Evolutionary conservation across 2,329 filamentous ascomycete genomes (phyloP).

Genomic region (Dichotomopilus funicola): DNA sequence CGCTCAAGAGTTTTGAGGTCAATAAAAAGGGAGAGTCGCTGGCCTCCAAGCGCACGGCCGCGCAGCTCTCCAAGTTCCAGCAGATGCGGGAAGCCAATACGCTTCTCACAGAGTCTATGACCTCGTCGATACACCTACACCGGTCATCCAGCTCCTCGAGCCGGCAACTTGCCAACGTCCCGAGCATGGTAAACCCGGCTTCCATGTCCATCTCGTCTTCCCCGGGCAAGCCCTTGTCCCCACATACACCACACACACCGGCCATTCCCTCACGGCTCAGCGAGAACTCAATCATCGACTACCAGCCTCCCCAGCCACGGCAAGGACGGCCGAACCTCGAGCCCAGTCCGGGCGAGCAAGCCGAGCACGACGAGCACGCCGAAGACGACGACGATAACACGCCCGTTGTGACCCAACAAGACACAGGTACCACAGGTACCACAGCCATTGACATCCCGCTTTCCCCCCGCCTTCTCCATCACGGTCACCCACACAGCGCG

Average conservation of each 20-base stretch:
- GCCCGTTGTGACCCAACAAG: constrained; percentile 20
- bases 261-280: constrained; percentile 90
- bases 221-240: constrained; percentile 82
- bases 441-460: constrained; percentile 68
- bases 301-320: constrained; percentile 35
- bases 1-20: constrained; percentile 70
- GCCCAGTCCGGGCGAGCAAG: constrained; percentile 23
- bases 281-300: constrained; percentile 78
- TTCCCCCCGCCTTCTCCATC: constrained; percentile 53
- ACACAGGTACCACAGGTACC: constrained; percentile 34
- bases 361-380: constrained; percentile 27
- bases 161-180: constrained; percentile 52
- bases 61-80: constrained; percentile 78
- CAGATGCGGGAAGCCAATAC: constrained; percentile 85
- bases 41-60: constrained; percentile 66
- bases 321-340: constrained; percentile 20
- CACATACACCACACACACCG: constrained; percentile 86
- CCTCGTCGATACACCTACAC: constrained; percentile 78
- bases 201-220: constrained; percentile 82
- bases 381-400: constrained; percentile 31
- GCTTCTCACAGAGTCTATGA: constrained; percentile 85
- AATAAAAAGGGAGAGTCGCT: constrained; percentile 61
- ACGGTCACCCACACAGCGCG: constrained; percentile 20
- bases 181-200: constrained; percentile 63
- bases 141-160: constrained; percentile 71